Base-by-base conservation (phyloP, 768 basidiomycete genomes). In the Rhodotorula paludigena region DNA sequence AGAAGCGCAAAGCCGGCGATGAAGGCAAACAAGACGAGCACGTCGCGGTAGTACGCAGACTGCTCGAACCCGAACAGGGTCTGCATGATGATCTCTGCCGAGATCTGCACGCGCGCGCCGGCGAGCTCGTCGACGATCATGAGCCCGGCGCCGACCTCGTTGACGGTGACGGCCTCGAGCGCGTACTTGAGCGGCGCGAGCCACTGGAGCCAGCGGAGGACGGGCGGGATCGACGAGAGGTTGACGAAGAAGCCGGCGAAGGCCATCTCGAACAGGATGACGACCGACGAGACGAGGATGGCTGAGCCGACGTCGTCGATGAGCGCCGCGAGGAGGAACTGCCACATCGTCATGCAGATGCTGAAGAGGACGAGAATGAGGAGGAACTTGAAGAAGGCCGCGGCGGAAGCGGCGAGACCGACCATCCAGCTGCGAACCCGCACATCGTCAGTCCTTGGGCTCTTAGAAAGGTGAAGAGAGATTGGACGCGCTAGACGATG, bases 191-290 rank as follows among this genome's bases (percentile, higher is more conserved):
- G 71, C 28, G 67, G 60, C n/a, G 66, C 57, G 35, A 69, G 33
- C 61, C 61, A 66, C 45, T 64, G 57, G 5, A 97, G 81, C 93
- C 93, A 98, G 23, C 93, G 84, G 2, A 98, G 83, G 3, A 93
- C 90, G 4, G 89, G 89, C 7, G 93, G 92, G 65, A 98, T 94
- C 66, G 83, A 81, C 68, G 80, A 78, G 63, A 94, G 82, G 77
- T 94, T 89, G 59, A 94, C 90, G 77, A 96, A 96, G 82, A 94
- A 97, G 21, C 90, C 90, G 1, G 90, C 90, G 71, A 83, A 90
- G 0, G 89, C 90, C 79, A 82, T 80, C 38, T 80, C 72, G 74
- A 78, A 81, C 23, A 82, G 76, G 56, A 81, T 81, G 63, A 79
- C 33, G 42, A 81, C 65, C 11, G 80, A 89, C 0, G 89, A 90